These are phyloP conservation scores for Aspergillus sojae DNA, from an alignment of 2,329 filamentous ascomycete species.

Conservation along the genomic window DNA sequence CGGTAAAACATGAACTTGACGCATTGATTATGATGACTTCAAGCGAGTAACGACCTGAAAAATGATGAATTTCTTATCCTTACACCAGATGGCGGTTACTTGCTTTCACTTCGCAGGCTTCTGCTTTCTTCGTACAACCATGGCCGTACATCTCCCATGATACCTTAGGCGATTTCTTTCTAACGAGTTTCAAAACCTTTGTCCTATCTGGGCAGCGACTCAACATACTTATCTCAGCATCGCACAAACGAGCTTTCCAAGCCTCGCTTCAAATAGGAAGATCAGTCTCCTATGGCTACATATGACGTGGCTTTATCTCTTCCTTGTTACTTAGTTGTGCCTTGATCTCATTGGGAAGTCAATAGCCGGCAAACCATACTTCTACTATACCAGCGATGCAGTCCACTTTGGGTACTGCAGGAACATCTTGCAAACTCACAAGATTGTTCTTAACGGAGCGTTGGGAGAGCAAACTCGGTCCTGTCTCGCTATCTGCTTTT, in stretches of 20 bases:
- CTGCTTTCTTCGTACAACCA: neutral
- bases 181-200: neutral
- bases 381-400: slow-evolving; percentile 67
- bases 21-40: slow-evolving; percentile 21
- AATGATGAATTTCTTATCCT: slow-evolving; percentile 20
- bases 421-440: slow-evolving; percentile 64
- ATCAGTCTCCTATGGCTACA: slow-evolving; percentile 1
- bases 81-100: slow-evolving; percentile 5
- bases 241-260: neutral
- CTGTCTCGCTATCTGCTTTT: slow-evolving; percentile 29
- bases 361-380: neutral
- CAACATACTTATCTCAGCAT: neutral
- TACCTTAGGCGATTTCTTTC: slow-evolving; percentile 1
- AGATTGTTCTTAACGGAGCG: slow-evolving; percentile 79
- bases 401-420: slow-evolving; percentile 70
- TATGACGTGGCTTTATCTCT: neutral
- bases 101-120: neutral
- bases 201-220: neutral
- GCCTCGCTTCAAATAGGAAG: neutral
- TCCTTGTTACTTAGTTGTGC: neutral
- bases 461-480: slow-evolving; percentile 63
- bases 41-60: slow-evolving; percentile 27
- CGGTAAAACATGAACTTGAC: slow-evolving; percentile 10
- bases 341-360: neutral
- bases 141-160: slow-evolving; percentile 3